phyloP scores from a whole-genome alignment of 768 basidiomycete species.

The Termitomyces sp. region DNA sequence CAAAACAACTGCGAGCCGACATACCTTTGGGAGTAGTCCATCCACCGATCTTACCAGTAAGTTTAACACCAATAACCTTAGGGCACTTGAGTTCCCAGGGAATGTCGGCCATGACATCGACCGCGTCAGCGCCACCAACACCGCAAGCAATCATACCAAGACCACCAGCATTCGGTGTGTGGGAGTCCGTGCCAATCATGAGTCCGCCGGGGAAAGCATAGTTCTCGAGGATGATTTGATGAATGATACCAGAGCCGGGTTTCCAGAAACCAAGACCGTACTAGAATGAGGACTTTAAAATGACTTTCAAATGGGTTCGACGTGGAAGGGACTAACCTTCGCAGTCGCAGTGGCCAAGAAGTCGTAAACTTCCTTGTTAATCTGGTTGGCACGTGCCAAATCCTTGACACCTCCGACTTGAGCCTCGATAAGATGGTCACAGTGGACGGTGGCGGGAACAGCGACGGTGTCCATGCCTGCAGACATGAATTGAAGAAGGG shows the following conservation, averaged over 20 bases:
- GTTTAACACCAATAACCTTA: slow-evolving; percentile 97
- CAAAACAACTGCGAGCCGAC: slow-evolving; percentile 8
- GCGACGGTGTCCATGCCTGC: slow-evolving; percentile 97
- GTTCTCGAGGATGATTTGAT: slow-evolving; percentile 99
- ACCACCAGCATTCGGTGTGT: slow-evolving; percentile 99
- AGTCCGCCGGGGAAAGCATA: slow-evolving; percentile 99
- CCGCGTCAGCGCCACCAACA: slow-evolving; percentile 98
- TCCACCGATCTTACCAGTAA: slow-evolving; percentile 90
- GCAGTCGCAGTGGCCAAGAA: slow-evolving; percentile 97
- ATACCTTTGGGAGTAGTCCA: slow-evolving; percentile 98
- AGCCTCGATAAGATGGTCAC: slow-evolving; percentile 98
- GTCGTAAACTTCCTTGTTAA: slow-evolving; percentile 99
- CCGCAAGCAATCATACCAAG: slow-evolving; percentile 99
- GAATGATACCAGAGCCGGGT: slow-evolving; percentile 98
- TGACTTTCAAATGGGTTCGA: not conserved
- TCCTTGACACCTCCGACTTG: slow-evolving; percentile 93
- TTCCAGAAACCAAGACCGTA: slow-evolving; percentile 99
- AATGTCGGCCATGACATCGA: slow-evolving; percentile 97
- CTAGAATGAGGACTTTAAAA: slow-evolving; percentile 26
- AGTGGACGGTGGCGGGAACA: slow-evolving; percentile 98
- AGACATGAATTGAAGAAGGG: slow-evolving; percentile 99
- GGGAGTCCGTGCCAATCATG: slow-evolving; percentile 99
- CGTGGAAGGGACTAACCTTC: slow-evolving; percentile 45
- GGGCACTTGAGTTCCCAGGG: slow-evolving; percentile 99
- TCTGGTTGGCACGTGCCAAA: slow-evolving; percentile 84